Evolutionary conservation across 163 green algal genomes (phyloP).

Genomic region (Coccomyxa subellipsoidea): DNA sequence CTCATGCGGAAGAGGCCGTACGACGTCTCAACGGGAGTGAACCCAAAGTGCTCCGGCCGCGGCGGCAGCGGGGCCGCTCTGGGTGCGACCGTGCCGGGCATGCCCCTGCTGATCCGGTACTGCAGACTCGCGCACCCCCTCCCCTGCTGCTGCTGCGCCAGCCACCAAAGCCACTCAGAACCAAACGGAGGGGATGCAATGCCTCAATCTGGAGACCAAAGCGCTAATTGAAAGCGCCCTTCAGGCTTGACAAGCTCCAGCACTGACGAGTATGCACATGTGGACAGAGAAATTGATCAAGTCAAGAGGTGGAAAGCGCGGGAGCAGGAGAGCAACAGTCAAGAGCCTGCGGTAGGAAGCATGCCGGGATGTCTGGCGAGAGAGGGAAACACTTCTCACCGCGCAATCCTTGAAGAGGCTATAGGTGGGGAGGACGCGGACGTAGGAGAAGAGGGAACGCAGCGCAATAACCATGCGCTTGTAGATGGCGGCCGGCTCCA

Average conservation of each 20-base stretch:
- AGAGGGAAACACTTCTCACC: too few species aligned
- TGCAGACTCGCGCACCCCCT: slow-evolving; percentile 17
- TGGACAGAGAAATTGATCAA: too few species aligned
- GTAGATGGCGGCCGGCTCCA: slow-evolving; percentile 41
- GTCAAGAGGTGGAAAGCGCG: too few species aligned
- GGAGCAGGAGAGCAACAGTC: too few species aligned
- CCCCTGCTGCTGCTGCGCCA: neutral
- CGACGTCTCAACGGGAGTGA: slow-evolving; percentile 45
- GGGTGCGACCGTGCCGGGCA: neutral
- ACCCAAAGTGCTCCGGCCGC: slow-evolving; percentile 37
- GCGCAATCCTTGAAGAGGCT: slow-evolving; percentile 51
- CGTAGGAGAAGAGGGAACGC: slow-evolving; percentile 65
- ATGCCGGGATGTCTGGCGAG: too few species aligned
- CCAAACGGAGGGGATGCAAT: too few species aligned
- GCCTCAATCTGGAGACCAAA: too few species aligned
- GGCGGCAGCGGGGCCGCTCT: neutral
- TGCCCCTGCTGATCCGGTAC: slow-evolving; percentile 24
- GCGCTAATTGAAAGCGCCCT: too few species aligned
- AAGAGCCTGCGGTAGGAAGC: too few species aligned
- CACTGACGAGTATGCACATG: too few species aligned
- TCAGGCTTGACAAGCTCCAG: too few species aligned
- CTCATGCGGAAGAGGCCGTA: slow-evolving; percentile 44
- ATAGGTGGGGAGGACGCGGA: slow-evolving; percentile 70
- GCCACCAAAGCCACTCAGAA: neutral
- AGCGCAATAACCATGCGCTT: slow-evolving; percentile 58